Base-by-base conservation (phyloP, 2,329 filamentous ascomycete genomes). In the Colletotrichum karsti region DNA sequence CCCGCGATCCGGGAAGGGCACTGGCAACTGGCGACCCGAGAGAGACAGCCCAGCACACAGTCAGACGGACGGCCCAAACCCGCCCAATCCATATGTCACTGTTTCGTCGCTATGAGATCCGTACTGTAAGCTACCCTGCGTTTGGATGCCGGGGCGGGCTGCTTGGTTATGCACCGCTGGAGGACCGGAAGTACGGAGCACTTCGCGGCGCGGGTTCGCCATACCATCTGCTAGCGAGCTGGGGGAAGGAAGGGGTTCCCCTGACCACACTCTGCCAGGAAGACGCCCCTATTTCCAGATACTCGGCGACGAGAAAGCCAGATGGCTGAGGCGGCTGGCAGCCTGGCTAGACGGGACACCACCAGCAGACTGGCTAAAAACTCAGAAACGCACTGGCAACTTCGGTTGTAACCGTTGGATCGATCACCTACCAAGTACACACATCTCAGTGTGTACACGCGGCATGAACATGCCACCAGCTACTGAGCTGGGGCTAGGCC, bases 241-340 rank as follows among this genome's bases (percentile, higher is more conserved):
- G 50, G 42, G n/a, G 50, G 58, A 22, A 26, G 30, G 12, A 35
- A 50, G 51, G 64, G 35, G 20, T 15, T 41, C 15, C 51, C 64
- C 64, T 53, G 51, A 20, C 6, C 26, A 20, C 4, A 20, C 5
- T 44, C n/a, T 42, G n/a, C 64, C 26, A 35, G 64, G 64, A 63
- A 63, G 35, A 57, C 63, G 64, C 64, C 64, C 64, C 64, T 66
- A 63, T 67, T 53, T 37, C 15, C 42, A 54, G 58, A 63, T 35
- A 48, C 20, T 26, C 30, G 44, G 33, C 50, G 63, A 66, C 28
- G 28, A 37, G 30, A 60, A 53, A 30, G 15, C 18, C 9, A 22
- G 22, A 24, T 26, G 18, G 28, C 51, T 22, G 35, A 56, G 10
- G 18, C 30, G 20, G 9, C 18, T 41, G 57, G 33, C 10, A 5